Evolutionary conservation across 495 filamentous ascomycete genomes (phyloP).

Genomic region (Penicillium silybi): DNA sequence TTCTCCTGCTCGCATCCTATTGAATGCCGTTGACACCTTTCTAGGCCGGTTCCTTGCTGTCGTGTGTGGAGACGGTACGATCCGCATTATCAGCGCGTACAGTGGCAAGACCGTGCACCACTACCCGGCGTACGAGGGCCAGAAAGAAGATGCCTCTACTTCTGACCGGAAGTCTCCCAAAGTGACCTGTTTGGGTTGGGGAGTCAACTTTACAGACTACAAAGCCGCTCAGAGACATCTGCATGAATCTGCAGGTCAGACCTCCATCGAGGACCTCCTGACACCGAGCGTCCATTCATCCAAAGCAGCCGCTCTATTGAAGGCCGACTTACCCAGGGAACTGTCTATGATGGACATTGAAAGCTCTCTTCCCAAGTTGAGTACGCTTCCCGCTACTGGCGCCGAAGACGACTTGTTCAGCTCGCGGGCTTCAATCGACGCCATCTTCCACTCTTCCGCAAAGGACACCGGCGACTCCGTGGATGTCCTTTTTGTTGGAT

Average conservation of each 20-base stretch:
- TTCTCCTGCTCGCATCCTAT: background rate
- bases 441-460: constrained; percentile 33
- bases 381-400: constrained; percentile 59
- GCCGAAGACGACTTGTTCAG: constrained; percentile 35
- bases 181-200: constrained; percentile 71
- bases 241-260: constrained; percentile 35
- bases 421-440: constrained; percentile 24
- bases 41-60: constrained; percentile 70
- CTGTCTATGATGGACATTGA: constrained; percentile 76
- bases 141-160: constrained; percentile 29
- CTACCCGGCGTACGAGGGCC: constrained; percentile 36
- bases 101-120: constrained; percentile 74
- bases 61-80: constrained; percentile 67
- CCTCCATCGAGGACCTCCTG: constrained; percentile 42
- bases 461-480: constrained; percentile 65
- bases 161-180: constrained; percentile 24
- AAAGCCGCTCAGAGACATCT: constrained; percentile 43
- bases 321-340: constrained; percentile 68
- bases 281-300: constrained; percentile 36
- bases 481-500: constrained; percentile 77
- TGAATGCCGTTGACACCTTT: background rate
- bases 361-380: constrained; percentile 74
- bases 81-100: constrained; percentile 70
- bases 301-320: constrained; percentile 37
- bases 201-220: constrained; percentile 60